These are phyloP conservation scores for Aspergillus avenaceus DNA, from an alignment of 495 filamentous ascomycete species.

Conservation along the genomic window DNA sequence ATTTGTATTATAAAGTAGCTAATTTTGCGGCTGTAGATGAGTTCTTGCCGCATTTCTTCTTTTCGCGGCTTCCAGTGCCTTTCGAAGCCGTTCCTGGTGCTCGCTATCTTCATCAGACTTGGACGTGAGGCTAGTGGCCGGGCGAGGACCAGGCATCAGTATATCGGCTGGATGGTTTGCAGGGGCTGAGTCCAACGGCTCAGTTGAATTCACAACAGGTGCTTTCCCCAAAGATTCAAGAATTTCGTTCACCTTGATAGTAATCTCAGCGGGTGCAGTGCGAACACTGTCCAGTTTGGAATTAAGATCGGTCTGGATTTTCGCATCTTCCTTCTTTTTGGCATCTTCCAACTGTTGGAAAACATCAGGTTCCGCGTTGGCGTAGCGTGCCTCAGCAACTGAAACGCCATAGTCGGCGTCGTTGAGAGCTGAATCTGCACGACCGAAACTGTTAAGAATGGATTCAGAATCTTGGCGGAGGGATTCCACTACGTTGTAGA, in stretches of 20 bases:
- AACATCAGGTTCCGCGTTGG: slow-evolving; percentile 39
- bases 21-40: neutral
- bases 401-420: slow-evolving; percentile 52
- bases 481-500: slow-evolving; percentile 35
- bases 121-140: slow-evolving; percentile 10
- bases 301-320: slow-evolving; percentile 40
- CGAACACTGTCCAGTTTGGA: slow-evolving; percentile 46
- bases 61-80: slow-evolving; percentile 47
- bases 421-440: slow-evolving; percentile 47
- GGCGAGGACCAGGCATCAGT: slow-evolving; percentile 16
- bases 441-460: slow-evolving; percentile 44
- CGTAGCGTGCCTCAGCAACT: slow-evolving; percentile 47
- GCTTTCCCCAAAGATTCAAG: slow-evolving; percentile 26
- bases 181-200: slow-evolving; percentile 9
- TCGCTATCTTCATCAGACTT: slow-evolving; percentile 26
- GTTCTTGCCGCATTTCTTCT: slow-evolving; percentile 43
- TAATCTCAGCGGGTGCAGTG: slow-evolving; percentile 35
- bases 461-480: slow-evolving; percentile 46
- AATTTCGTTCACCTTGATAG: slow-evolving; percentile 26
- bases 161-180: slow-evolving; percentile 14
- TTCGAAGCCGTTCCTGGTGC: slow-evolving; percentile 43
- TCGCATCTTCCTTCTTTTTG: slow-evolving; percentile 49
- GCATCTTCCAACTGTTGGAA: slow-evolving; percentile 43
- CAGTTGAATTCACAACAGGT: slow-evolving; percentile 18
- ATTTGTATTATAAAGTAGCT: neutral